phyloP scores from a whole-genome alignment of 306 rosid genomes.

The Arachis stenosperma region DNA sequence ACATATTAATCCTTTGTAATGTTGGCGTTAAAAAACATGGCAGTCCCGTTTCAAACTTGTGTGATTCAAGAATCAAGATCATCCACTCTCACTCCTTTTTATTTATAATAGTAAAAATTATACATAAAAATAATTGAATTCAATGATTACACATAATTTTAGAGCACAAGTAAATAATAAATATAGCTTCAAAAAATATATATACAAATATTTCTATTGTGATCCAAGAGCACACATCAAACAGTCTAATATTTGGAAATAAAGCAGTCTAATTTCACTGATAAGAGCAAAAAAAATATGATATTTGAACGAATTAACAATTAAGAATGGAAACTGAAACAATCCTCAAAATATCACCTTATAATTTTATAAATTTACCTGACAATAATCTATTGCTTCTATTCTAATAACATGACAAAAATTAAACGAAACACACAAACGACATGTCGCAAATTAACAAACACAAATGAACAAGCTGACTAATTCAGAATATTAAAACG shows the following conservation, averaged over 20 bases:
- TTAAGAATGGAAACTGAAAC: too few relatives aligned
- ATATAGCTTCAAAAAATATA: too few relatives aligned
- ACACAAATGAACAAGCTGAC: conserved; percentile 5
- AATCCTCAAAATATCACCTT: too few relatives aligned
- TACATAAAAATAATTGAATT: too few relatives aligned
- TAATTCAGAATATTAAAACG: neutral
- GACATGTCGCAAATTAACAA: neutral
- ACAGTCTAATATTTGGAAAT: neutral
- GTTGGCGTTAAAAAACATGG: conserved; percentile 2
- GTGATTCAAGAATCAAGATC: neutral
- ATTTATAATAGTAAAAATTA: too few relatives aligned
- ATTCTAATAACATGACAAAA: neutral
- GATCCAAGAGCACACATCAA: too few relatives aligned
- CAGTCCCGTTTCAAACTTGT: conserved; percentile 8
- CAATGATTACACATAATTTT: too few relatives aligned
- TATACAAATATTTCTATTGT: too few relatives aligned
- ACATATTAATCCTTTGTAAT: neutral
- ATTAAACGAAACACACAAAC: neutral
- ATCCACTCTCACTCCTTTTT: too few relatives aligned
- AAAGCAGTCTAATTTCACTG: neutral
- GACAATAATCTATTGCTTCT: neutral
- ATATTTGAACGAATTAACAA: too few relatives aligned
- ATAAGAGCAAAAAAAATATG: neutral
- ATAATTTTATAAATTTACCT: too few relatives aligned
- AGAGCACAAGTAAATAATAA: too few relatives aligned